A percentile compares a stretch with the other conserved stretches of the same genome.
Evolutionary conservation across 768 basidiomycete genomes (phyloP).

Genomic region (Kockovaella imperatae): DNA sequence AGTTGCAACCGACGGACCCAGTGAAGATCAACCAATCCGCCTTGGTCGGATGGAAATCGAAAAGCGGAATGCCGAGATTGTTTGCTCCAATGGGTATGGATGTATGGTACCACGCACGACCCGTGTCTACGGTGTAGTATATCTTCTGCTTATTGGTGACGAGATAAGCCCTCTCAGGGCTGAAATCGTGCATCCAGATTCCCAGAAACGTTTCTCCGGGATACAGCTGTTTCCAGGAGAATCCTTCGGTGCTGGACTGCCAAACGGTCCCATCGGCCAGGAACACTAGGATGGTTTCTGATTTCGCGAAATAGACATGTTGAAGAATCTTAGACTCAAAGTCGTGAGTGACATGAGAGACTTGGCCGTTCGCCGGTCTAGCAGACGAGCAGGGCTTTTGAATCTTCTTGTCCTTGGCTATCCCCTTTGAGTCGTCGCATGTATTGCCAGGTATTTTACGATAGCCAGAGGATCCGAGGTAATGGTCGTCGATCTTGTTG

Average conservation of each 20-base stretch:
- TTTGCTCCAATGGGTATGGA: slow-evolving; percentile 67
- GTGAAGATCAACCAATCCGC: slow-evolving; percentile 85
- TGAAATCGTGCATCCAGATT: slow-evolving; percentile 78
- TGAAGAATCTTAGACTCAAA: slow-evolving; percentile 53
- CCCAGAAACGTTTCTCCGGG: slow-evolving; percentile 62
- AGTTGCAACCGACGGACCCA: slow-evolving; percentile 61
- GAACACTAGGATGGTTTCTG: slow-evolving; percentile 72
- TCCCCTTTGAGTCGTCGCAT: slow-evolving; percentile 57
- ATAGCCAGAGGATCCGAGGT: slow-evolving; percentile 84
- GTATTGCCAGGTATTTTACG: slow-evolving; percentile 87
- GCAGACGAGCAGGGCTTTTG: slow-evolving; percentile 74
- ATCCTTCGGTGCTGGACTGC: slow-evolving; percentile 94
- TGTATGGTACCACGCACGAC: slow-evolving; percentile 59
- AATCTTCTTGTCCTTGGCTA: slow-evolving; percentile 60
- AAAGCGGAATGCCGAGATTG: slow-evolving; percentile 61
- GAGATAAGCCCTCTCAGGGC: slow-evolving; percentile 76
- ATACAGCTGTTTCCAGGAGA: slow-evolving; percentile 68
- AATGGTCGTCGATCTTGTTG: slow-evolving; percentile 54
- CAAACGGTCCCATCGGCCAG: slow-evolving; percentile 69
- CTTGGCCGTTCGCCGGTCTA: slow-evolving; percentile 67
- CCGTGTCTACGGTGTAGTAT: slow-evolving; percentile 78
- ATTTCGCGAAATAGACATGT: slow-evolving; percentile 75
- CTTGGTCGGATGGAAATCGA: slow-evolving; percentile 75
- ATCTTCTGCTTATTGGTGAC: slow-evolving; percentile 61
- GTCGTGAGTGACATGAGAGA: slow-evolving; percentile 60